These are phyloP conservation scores for Amanita muscaria DNA, from an alignment of 768 basidiomycete genomes.

Conservation along the genomic window DNA sequence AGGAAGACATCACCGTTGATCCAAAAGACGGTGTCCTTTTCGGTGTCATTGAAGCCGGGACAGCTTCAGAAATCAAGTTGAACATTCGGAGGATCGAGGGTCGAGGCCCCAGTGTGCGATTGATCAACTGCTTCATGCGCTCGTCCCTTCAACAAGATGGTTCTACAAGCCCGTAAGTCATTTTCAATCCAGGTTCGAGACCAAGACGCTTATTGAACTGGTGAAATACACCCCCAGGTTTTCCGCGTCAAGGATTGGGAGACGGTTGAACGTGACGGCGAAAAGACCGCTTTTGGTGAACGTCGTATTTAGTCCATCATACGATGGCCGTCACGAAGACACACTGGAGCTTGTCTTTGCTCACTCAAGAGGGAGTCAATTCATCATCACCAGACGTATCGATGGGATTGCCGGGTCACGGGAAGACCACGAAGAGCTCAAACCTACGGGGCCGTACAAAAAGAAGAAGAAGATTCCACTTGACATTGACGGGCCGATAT, in stretches of 20 bases:
- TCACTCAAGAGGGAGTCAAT: constrained; percentile 25
- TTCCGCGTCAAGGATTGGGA: constrained; percentile 23
- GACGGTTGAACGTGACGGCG: constrained; percentile 19
- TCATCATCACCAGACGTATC: constrained; percentile 39
- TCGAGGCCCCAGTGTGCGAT: constrained; percentile 12
- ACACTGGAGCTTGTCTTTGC: constrained; percentile 39
- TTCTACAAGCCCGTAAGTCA: constrained; percentile 19
- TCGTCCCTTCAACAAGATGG: constrained; percentile 16
- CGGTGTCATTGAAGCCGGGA: constrained; percentile 29
- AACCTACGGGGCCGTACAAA: constrained; percentile 36
- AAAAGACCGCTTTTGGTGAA: constrained; percentile 18
- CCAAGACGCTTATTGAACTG: neutral
- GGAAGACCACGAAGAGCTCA: constrained; percentile 40
- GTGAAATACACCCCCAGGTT: constrained; percentile 23
- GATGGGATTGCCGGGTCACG: constrained; percentile 38
- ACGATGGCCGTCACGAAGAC: constrained; percentile 38
- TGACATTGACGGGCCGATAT: constrained; percentile 21
- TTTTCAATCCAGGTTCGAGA: neutral
- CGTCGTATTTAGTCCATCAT: constrained; percentile 25
- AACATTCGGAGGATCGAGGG: constrained; percentile 17
- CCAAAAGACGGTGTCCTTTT: constrained; percentile 35
- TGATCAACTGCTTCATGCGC: constrained; percentile 18
- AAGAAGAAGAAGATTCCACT: constrained; percentile 18
- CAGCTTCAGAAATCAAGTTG: constrained; percentile 17
- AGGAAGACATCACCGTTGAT: constrained; percentile 35